Conservation (phyloP, 352 stramenopile species). For the Plasmopara muralis region DNA sequence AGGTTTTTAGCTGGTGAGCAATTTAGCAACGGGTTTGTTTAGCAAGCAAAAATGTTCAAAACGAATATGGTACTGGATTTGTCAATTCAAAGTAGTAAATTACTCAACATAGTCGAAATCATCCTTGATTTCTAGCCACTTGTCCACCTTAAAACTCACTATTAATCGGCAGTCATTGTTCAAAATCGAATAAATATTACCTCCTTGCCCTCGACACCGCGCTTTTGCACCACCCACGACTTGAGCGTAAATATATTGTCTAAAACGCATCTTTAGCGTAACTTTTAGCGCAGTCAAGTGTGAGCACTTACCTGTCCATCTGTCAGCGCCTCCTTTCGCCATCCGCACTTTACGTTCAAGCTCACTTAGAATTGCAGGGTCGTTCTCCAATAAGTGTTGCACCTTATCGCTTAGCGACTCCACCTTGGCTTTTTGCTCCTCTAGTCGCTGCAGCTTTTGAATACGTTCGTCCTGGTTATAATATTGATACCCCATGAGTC, state of each 20-base stretch:
- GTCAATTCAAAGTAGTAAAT: not conserved
- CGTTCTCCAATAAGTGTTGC: slow-evolving; percentile 65
- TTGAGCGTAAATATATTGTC: slow-evolving; percentile 81
- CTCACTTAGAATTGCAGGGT: slow-evolving; percentile 42
- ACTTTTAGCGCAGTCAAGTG: not conserved
- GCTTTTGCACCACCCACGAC: slow-evolving; percentile 77
- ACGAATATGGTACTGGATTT: not conserved
- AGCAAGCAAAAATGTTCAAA: too few species aligned
- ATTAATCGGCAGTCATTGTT: not conserved
- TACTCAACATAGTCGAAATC: slow-evolving; percentile 73
- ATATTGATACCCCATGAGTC: not conserved
- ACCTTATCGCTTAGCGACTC: slow-evolving; percentile 44
- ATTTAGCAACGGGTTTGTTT: not conserved
- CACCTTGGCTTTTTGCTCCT: slow-evolving; percentile 37
- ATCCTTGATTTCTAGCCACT: slow-evolving; percentile 81
- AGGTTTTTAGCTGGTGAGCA: slow-evolving; percentile 74
- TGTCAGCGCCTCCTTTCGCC: slow-evolving; percentile 60
- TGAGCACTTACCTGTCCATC: slow-evolving; percentile 55
- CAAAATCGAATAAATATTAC: slow-evolving; percentile 15
- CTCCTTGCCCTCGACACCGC: slow-evolving; percentile 51
- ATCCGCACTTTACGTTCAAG: slow-evolving; percentile 55
- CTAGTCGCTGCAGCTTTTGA: slow-evolving; percentile 45
- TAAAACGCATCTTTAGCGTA: slow-evolving; percentile 5
- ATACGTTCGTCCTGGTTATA: slow-evolving; percentile 47
- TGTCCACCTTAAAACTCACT: slow-evolving; percentile 47